Conservation (phyloP, 139 green algal species). For the Klebsormidium nitens region DNA sequence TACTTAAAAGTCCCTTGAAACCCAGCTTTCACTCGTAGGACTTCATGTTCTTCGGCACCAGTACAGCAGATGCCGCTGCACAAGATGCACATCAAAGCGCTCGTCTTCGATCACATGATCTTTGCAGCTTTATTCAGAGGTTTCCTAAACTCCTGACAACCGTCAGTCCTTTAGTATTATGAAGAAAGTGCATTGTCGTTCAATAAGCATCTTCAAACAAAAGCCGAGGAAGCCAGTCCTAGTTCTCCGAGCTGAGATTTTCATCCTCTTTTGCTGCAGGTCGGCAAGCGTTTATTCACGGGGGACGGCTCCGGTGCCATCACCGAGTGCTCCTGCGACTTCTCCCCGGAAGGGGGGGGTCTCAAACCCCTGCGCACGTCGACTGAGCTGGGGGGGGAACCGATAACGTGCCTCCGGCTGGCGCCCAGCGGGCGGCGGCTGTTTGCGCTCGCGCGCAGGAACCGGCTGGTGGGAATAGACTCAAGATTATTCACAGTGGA, state of each 20-base stretch:
- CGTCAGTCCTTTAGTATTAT: no score
- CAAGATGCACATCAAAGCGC: background rate
- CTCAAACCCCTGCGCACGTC: constrained; percentile 9
- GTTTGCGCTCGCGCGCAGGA: background rate
- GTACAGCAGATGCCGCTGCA: background rate
- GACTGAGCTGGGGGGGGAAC: constrained; percentile 8
- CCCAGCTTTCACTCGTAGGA: no score
- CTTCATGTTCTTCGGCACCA: no score
- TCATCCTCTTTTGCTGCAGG: background rate
- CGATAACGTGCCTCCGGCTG: background rate
- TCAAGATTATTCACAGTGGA: background rate
- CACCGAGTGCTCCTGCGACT: constrained; percentile 8
- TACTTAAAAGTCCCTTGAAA: no score
- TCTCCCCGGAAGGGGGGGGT: background rate
- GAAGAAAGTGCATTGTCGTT: no score
- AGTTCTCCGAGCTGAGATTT: no score
- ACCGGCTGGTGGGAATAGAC: background rate
- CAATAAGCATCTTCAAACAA: no score
- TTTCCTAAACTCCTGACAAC: no score
- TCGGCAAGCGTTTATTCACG: constrained; percentile 13
- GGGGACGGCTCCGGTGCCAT: constrained; percentile 11
- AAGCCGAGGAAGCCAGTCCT: no score
- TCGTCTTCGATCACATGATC: background rate
- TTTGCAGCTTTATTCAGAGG: no score
- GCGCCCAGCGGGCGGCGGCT: background rate